Conservation (phyloP, 306 rosid species). For the Dicorynia guianensis region DNA sequence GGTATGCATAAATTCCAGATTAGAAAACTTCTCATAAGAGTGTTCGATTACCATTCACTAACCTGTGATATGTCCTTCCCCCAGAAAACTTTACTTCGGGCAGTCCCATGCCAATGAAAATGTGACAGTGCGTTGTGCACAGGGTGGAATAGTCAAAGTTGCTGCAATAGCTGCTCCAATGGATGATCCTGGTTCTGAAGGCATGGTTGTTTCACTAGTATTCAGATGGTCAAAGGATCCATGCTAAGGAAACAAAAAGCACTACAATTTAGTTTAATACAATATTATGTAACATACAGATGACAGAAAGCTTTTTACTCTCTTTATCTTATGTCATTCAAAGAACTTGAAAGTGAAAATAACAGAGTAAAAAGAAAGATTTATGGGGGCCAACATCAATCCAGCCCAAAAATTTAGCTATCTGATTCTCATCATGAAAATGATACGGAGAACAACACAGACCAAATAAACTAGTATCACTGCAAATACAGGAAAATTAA, state of each 20-base stretch:
- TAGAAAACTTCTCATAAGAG: conserved; percentile 35
- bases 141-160: conserved; percentile 73
- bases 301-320: conserved; percentile 20
- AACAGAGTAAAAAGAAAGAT: neutral
- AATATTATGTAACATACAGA: conserved; percentile 20
- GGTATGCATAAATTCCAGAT: conserved; percentile 27
- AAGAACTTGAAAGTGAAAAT: conserved; percentile 12
- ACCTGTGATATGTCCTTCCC: conserved; percentile 82
- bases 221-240: conserved; percentile 82
- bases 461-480: conserved; percentile 5
- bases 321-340: neutral
- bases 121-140: conserved; percentile 69
- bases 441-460: conserved; percentile 24
- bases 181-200: conserved; percentile 86
- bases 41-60: conserved; percentile 39
- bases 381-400: neutral
- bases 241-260: conserved; percentile 56
- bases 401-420: neutral
- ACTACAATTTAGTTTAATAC: conserved; percentile 37
- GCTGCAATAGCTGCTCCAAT: conserved; percentile 98
- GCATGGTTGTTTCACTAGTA: conserved; percentile 51
- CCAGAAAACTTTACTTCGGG: conserved; percentile 79
- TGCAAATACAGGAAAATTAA: conserved; percentile 2
- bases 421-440: conserved; percentile 25
- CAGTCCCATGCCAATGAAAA: conserved; percentile 96